These are phyloP conservation scores for Pyricularia sp. DNA, from an alignment of 2,329 filamentous ascomycete genomes.

Conservation along the genomic window DNA sequence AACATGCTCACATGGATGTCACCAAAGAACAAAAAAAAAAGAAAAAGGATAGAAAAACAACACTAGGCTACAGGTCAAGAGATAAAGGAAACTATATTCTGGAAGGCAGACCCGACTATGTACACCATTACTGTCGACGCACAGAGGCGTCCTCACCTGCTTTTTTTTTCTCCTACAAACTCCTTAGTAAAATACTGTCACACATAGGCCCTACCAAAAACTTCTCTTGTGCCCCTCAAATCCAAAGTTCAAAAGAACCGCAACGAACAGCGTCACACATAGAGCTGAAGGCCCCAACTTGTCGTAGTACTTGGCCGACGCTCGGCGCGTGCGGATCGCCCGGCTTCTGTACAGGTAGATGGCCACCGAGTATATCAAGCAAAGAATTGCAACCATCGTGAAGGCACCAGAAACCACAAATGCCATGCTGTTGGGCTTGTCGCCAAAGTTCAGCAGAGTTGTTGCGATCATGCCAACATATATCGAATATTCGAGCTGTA, in stretches of 20 bases:
- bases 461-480: constrained; percentile 82
- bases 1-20: no score
- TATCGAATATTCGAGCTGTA: constrained; percentile 83
- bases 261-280: constrained; percentile 58
- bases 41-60: background rate
- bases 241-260: constrained; percentile 68
- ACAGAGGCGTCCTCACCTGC: background rate
- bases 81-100: background rate
- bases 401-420: constrained; percentile 65
- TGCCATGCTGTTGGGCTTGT: constrained; percentile 39
- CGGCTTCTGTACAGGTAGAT: constrained; percentile 82
- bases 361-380: constrained; percentile 69
- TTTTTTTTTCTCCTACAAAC: background rate
- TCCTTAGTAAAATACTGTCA: background rate
- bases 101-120: background rate
- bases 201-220: constrained; percentile 28
- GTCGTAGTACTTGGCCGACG: constrained; percentile 78
- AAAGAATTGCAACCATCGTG: constrained; percentile 63
- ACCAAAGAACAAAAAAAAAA: background rate
- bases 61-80: background rate
- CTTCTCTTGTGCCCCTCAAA: constrained; percentile 54
- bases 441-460: constrained; percentile 70
- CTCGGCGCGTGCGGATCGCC: constrained; percentile 69
- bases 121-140: background rate
- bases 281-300: constrained; percentile 70